Base-by-base conservation (phyloP, 306 rosid genomes). In the Trifolium pratense region DNA sequence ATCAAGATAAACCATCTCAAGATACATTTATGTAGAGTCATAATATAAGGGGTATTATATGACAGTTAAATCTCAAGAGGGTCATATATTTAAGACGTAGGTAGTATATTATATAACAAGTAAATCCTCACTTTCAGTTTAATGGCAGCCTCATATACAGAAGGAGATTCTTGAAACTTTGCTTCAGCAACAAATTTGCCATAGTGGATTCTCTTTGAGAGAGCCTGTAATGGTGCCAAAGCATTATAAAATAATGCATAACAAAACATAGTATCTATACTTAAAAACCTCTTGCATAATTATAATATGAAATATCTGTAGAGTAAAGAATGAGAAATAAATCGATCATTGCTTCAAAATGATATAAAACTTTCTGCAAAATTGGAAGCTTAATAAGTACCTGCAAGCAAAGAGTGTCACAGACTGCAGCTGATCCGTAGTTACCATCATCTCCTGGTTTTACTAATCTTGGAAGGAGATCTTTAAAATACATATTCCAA, bases 131-230 rank as follows among this genome's bases (percentile, higher is more conserved):
- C 90, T 75, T 86, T 67, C 9, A 3, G 71, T 75, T 53, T 78
- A 57, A 86, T 88, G 72, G 88, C 86, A 58, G 57, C 61, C 71
- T 85, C 82, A 16, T 81, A 87, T 75, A 51, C 9, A 17, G 68
- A 31, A 63, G 78, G 79, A 45, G 75, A 70, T 15, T 79, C 82
- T 59, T 18, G 77, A 78, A 88, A 88, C 76, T 85, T 85, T 21
- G 89, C 83, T 83, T 85, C 89, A 17, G 88, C 89, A 34, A 88
- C 89, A 79, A 88, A 88, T 83, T 88, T 88, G 1, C 92, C 92
- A 11, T 83, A 83, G 80, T 85, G 89, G 66, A 88, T 88, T 79
- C 89, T 83, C 74, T 85, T 88, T 42, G 89, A 85, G 60, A 88
- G 85, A 63, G 82, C 84, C 89, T 87, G 76, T 7, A 63, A 59